Percentiles rank a stretch among this genome's conserved stretches.
phyloP scores from a whole-genome alignment of 2,329 filamentous ascomycete species.

The Xylaria sp. region DNA sequence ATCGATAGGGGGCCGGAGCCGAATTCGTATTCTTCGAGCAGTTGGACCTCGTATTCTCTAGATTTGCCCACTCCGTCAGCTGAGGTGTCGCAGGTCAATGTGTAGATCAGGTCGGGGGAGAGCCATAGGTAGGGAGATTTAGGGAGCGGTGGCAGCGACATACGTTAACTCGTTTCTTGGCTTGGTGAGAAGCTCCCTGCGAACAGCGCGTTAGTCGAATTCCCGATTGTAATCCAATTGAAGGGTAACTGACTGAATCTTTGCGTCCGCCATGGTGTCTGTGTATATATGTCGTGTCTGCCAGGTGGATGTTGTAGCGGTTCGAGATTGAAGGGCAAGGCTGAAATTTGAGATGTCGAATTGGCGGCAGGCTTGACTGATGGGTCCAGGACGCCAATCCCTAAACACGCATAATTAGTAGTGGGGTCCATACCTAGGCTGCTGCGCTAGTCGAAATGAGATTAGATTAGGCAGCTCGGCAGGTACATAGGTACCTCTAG shows the following conservation, averaged over 20 bases:
- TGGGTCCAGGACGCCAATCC: neutral
- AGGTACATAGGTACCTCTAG: neutral
- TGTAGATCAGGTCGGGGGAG: constrained; percentile 32
- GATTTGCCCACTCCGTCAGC: constrained; percentile 33
- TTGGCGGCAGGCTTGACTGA: constrained; percentile 1
- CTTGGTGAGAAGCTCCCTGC: constrained; percentile 88
- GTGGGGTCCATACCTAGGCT: neutral
- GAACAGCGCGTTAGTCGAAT: constrained; percentile 14
- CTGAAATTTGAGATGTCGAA: constrained; percentile 32
- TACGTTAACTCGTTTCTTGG: constrained; percentile 92
- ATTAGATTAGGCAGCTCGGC: no score
- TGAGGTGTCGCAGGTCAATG: constrained; percentile 11
- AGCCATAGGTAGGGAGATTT: neutral
- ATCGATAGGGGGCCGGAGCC: constrained; percentile 87
- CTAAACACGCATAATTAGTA: neutral
- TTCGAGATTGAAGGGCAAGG: constrained; percentile 32
- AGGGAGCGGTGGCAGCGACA: constrained; percentile 52
- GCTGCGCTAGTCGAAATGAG: neutral
- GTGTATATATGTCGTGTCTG: constrained; percentile 17
- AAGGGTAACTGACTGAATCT: constrained; percentile 71
- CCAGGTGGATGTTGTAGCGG: constrained; percentile 13
- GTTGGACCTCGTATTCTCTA: constrained; percentile 65
- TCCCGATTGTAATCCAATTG: neutral
- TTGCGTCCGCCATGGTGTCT: constrained; percentile 54
- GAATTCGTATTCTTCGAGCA: constrained; percentile 81